Base-by-base conservation (phyloP, 2,329 filamentous ascomycete species). In the Epichloe uncinata region DNA sequence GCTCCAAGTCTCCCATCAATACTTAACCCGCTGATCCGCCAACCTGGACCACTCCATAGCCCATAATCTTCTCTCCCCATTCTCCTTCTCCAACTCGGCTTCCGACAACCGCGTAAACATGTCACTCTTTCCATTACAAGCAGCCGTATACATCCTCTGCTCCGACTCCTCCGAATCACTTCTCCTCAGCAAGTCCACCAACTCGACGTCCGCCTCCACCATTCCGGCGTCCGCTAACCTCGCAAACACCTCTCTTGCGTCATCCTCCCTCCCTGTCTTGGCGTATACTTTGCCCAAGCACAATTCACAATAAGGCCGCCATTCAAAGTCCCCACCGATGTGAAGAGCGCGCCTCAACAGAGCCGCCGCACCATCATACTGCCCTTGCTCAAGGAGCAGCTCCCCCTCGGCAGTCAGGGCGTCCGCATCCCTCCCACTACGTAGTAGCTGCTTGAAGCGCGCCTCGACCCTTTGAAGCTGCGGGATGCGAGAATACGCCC, bases 391-490 rank as follows among this genome's bases (percentile, higher is more conserved):
- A 45, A 57, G 58, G 12, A 64, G 58, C 26, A 56, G 26, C 48
- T 63, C 58, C 15, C 68, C 68, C 41, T 68, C 60, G 8, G 61
- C 55, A 4, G 63, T 60, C 20, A 69, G 56, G 34, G 66, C 68
- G 42, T 70, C 58, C 3, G 65, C 57, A 37, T 70, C 59, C n/a
- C 55, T 58, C 26, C 57, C 61, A 33, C 53, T 50, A 12, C 55
- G 42, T 30, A 67, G 56, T 9, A 70, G 53, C 26, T 58, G 46
- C 53, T 54, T 58, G 55, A 67, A 67, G 15, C 60, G 61, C 1
- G 52, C 46, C 47, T 66, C 61, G 3, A 57, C 46, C 4, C 49
- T 50, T 6, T 22, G 48, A 12, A 61, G 52, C n/a, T 51, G 50
- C 5, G 53, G 42, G 9, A 48, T 46, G 12, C 51, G 46, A 15